Conservation (phyloP, 192 early-diverging fungal species). For the Entomortierella beljakovae region DNA sequence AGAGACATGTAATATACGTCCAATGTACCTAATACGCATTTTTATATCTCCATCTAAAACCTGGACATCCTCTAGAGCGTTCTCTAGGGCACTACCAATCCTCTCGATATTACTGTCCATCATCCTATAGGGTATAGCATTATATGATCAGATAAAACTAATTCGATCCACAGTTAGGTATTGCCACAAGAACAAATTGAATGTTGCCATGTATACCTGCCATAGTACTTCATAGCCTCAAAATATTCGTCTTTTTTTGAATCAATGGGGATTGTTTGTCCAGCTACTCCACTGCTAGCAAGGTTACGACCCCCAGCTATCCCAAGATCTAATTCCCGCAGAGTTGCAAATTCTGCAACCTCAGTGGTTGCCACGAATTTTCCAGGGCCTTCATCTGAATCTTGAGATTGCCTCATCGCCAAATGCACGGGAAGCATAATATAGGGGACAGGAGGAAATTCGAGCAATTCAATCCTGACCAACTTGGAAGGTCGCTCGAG, state of each 20-base stretch:
- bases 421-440: not conserved
- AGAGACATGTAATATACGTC: not conserved
- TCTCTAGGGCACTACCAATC: slow-evolving; percentile 12
- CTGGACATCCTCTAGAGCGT: slow-evolving; percentile 19
- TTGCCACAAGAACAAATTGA: not conserved
- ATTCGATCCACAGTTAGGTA: too few relatives aligned
- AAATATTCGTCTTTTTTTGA: not conserved
- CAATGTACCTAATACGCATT: slow-evolving; percentile 41
- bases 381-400: not conserved
- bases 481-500: slow-evolving; percentile 42
- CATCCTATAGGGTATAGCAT: slow-evolving; percentile 12
- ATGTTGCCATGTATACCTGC: not conserved
- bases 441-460: slow-evolving; percentile 5
- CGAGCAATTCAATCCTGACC: slow-evolving; percentile 11
- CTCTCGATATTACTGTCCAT: slow-evolving; percentile 6
- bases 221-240: not conserved
- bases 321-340: slow-evolving; percentile 19
- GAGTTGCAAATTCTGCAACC: slow-evolving; percentile 6
- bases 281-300: too few relatives aligned
- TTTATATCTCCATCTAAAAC: slow-evolving; percentile 27
- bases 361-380: slow-evolving; percentile 13
- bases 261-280: too few relatives aligned
- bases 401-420: not conserved
- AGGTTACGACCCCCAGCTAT: slow-evolving; percentile 11
- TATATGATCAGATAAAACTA: not conserved